Conservation (phyloP, 2,329 filamentous ascomycete species). For the Arachnopeziza araneosa region DNA sequence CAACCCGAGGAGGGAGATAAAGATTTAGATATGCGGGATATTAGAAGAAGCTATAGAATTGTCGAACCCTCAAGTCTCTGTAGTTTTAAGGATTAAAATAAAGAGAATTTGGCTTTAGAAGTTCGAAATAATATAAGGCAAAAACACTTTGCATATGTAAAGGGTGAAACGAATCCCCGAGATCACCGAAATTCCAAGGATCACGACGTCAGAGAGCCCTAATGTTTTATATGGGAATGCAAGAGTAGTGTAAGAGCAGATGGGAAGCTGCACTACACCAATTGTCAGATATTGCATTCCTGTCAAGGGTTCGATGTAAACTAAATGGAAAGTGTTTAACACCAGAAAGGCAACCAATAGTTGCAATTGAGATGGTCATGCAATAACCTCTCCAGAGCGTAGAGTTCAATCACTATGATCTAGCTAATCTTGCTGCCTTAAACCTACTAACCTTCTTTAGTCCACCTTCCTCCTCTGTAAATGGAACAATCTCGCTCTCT, state of each 20-base stretch:
- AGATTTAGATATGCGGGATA: no score
- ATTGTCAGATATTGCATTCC: constrained; percentile 45
- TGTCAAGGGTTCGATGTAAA: neutral
- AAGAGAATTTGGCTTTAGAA: no score
- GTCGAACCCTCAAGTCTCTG: no score
- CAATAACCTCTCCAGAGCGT: no score
- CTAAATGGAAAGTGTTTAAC: neutral
- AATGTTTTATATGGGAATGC: constrained; percentile 48
- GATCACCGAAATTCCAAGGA: constrained; percentile 37
- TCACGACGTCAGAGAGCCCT: constrained; percentile 58
- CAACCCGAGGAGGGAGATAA: no score
- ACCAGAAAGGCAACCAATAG: constrained; percentile 1
- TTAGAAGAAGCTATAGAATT: no score
- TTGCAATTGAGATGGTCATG: neutral
- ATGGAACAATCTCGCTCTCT: constrained; percentile 55
- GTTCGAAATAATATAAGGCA: no score
- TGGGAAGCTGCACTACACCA: constrained; percentile 46
- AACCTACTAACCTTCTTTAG: constrained; percentile 65
- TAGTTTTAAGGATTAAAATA: no score
- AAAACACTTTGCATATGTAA: constrained; percentile 33
- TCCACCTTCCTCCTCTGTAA: constrained; percentile 60
- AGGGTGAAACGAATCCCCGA: constrained; percentile 60
- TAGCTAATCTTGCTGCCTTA: constrained; percentile 61
- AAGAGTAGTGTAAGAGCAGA: constrained; percentile 54
- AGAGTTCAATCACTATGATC: constrained; percentile 32